phyloP scores from a whole-genome alignment of 345 rosid species.

The Lepidium sativum region DNA sequence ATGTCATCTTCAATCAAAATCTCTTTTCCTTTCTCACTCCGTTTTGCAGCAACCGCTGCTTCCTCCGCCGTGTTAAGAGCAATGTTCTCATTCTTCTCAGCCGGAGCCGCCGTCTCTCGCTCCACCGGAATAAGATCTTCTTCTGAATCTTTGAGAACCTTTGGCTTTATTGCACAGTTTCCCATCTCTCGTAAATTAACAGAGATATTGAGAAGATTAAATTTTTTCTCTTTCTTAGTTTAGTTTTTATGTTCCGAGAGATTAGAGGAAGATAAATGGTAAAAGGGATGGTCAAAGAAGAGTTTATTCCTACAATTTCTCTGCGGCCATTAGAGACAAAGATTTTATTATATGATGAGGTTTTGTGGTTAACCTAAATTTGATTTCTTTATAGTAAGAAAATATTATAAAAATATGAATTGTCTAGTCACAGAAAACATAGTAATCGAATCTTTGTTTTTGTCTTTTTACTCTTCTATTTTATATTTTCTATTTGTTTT shows the following conservation, averaged over 20 bases:
- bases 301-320: conserved; percentile 16
- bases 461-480: too few relatives aligned
- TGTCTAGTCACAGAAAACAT: not conserved
- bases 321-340: conserved; percentile 15
- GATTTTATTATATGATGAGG: conserved; percentile 8
- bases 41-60: conserved; percentile 3
- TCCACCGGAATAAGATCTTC: conserved; percentile 20
- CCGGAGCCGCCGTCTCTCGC: not conserved
- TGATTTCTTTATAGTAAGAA: not conserved
- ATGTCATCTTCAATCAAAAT: conserved; percentile 23
- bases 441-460: not conserved
- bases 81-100: not conserved
- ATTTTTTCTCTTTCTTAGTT: not conserved
- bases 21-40: conserved; percentile 31
- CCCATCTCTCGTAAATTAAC: conserved; percentile 17
- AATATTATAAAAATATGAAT: not conserved
- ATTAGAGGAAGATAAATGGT: not conserved
- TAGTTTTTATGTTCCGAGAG: not conserved
- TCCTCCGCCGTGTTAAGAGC: conserved; percentile 1
- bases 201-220: not conserved
- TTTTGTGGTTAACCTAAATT: not conserved
- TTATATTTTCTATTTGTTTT: too few relatives aligned
- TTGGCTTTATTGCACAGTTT: conserved; percentile 28
- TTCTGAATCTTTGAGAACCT: conserved; percentile 29
- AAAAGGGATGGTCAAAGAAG: conserved; percentile 25